Evolutionary conservation across 768 basidiomycete genomes (phyloP).

Genomic region (Xerocomus spinulosus): DNA sequence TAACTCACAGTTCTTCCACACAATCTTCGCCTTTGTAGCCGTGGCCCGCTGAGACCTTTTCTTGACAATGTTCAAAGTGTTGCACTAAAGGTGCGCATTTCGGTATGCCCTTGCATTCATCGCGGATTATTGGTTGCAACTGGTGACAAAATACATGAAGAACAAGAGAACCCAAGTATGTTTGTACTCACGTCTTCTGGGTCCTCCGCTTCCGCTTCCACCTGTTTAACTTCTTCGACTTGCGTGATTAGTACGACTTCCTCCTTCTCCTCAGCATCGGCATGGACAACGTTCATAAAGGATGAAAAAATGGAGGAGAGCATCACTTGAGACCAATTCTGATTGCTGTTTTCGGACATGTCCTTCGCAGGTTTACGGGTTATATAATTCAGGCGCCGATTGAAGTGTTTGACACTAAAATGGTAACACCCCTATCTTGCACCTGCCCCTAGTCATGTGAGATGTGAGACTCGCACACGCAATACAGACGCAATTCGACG

Average conservation of each 20-base stretch:
- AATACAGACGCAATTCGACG: too few relatives aligned
- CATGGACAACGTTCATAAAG: constrained; percentile 37
- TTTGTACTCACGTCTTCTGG: constrained; percentile 73
- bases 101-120: constrained; percentile 63
- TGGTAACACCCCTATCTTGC: too few relatives aligned
- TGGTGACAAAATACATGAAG: constrained; percentile 27
- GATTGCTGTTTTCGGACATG: background rate
- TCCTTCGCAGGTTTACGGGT: constrained; percentile 28
- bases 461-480: too few relatives aligned
- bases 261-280: constrained; percentile 35
- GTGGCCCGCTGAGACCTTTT: constrained; percentile 77
- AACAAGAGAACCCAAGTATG: background rate
- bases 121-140: constrained; percentile 66
- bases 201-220: constrained; percentile 53
- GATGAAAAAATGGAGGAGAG: constrained; percentile 44
- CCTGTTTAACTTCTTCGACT: constrained; percentile 40
- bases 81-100: constrained; percentile 66
- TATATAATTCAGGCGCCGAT: constrained; percentile 15
- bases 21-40: constrained; percentile 91
- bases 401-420: constrained; percentile 4
- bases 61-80: constrained; percentile 89
- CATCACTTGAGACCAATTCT: constrained; percentile 30
- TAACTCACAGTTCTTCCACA: constrained; percentile 82
- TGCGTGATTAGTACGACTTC: constrained; percentile 31
- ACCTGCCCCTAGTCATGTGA: too few relatives aligned